Base-by-base conservation (phyloP, 139 green algal species). In the Desmodesmus armatus region DNA sequence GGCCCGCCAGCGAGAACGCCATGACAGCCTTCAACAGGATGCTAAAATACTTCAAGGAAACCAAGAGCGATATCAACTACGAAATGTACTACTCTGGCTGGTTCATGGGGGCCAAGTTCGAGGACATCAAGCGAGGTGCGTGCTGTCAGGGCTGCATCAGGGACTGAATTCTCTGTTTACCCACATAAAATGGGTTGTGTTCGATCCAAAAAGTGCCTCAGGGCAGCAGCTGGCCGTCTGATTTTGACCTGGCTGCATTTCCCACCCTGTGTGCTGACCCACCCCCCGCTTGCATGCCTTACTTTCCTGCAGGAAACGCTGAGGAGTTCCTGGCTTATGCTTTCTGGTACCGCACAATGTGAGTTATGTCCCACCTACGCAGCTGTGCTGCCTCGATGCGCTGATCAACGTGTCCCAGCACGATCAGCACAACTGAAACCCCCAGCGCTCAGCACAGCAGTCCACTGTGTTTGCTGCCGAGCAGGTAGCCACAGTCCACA, bases 341-440 rank as follows among this genome's bases (percentile, higher is more conserved):
- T 2, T 86, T 86, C 49, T 86, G 80, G 80, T 86, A 86, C 49
- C n/a, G 66, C 13, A 73, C 66, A n/a, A 33, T 67, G 80, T 86
- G 39, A 79, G 80, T 60, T 21, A 7, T n/a, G n/a, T n/a, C n/a
- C n/a, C n/a, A n/a, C n/a, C n/a, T n/a, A n/a, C n/a, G n/a, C n/a
- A n/a, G n/a, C n/a, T n/a, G n/a, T n/a, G n/a, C n/a, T n/a, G n/a
- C n/a, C n/a, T n/a, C n/a, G n/a, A n/a, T n/a, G n/a, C n/a, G n/a
- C n/a, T n/a, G n/a, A n/a, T n/a, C n/a, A n/a, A n/a, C n/a, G n/a
- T n/a, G n/a, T n/a, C 25, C 7, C 35, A 6, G 7, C 2, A 33
- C 29, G 23, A 55, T 33, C 39, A 76, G 37, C 17, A 49, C 40
- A 55, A 35, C 69, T 53, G 40, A 25, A 55, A 17, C 5, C 3